Base-by-base conservation (phyloP, 176 grass and related monocot genomes). In the Carex littledalei region DNA sequence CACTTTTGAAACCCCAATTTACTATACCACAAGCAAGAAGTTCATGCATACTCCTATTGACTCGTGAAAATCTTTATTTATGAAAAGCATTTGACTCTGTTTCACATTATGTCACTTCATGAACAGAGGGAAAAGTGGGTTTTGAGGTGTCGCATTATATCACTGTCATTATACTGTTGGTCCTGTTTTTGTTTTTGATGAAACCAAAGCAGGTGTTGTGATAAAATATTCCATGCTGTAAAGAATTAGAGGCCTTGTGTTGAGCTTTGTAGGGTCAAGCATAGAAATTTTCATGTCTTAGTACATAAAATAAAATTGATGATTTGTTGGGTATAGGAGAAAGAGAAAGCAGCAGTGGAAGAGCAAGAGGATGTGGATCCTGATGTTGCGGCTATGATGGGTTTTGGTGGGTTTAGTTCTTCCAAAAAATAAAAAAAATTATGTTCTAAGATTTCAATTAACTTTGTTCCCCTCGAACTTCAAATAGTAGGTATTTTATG, bases 351-450 rank as follows among this genome's bases (percentile, higher is more conserved):
- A 74, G 84, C 84, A 7, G 84, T 87, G 70, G 88, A 97, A 62
- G 94, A 97, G 41, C 73, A 88, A 14, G 91, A 94, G 78, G 91
- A 91, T 50, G 49, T 91, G 1, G 94, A 97, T 84, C 94, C 90
- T 41, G 94, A 97, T 75, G 67, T 91, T 55, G 89, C 89, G 58
- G 92, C 90, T 32, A 84, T 97, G 94, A 90, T 94, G 87, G 92
- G 95, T 78, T 97, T 97, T 18, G 87, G 90, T 52, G 92, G 92
- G 53, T 94, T 94, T 9, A 22, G 84, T 53, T 87, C 95, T 52
- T 92, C 89, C 0, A 97, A 92, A 69, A 94, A 91, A 76, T 94
- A 67, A 97, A 97, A 45, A 53, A 29, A 35, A 31, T 78, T 47
- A 75, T 29, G 4, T 69, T 82, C 76, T 31, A 17, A 68, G 22